Evolutionary conservation across 2,329 filamentous ascomycete genomes (phyloP), one percentile per base, ranked within the genome.

Genomic region (Knoxdaviesia proteae): DNA sequence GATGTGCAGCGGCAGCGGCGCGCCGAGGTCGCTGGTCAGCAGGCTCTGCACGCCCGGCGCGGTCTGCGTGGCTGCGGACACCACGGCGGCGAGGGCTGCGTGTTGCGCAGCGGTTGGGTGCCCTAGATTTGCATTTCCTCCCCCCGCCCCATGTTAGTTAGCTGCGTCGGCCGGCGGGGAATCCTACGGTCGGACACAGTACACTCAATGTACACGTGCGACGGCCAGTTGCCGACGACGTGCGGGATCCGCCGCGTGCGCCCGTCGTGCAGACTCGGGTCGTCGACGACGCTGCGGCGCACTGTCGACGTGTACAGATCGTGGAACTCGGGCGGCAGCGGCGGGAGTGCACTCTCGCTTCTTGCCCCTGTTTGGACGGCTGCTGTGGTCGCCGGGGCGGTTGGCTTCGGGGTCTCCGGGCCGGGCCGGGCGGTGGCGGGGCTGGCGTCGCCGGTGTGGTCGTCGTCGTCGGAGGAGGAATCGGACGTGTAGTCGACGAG

Each of bases 191-290:
- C n/a, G 7, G 7, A 31, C 11, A 29, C 64, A 76, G 61, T 67
- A 92, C 90, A 98, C 63, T 96, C 88, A 44, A 94, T 66, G 57
- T 93, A 96, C 39, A 96, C 56, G 59, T 96, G 88, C 34, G 78
- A 84, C 1, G 88, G 84, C 90, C 90, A 98, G 57, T 86, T 84
- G 46, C 90, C 90, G 46, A 77, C 73, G 31, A 88, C 66, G 59
- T 98, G 90, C 30, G 88, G 87, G 40, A 76, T 81, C 45, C 79
- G 71, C 37, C 90, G 74, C 54, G 78, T 84, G 39, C 88, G 77
- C 43, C 90, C 90, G 33, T 80, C 80, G 57, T 98, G 90, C 45
- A 96, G 65, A 46, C 69, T 67, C 1, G 88, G 86, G 54, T 94
- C 81, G 59, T 96, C 90, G 51, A 66, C 68, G 36, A 79, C 78